Conservation (phyloP, 192 early-diverging fungal genomes). For the Mortierella hygrophila region DNA sequence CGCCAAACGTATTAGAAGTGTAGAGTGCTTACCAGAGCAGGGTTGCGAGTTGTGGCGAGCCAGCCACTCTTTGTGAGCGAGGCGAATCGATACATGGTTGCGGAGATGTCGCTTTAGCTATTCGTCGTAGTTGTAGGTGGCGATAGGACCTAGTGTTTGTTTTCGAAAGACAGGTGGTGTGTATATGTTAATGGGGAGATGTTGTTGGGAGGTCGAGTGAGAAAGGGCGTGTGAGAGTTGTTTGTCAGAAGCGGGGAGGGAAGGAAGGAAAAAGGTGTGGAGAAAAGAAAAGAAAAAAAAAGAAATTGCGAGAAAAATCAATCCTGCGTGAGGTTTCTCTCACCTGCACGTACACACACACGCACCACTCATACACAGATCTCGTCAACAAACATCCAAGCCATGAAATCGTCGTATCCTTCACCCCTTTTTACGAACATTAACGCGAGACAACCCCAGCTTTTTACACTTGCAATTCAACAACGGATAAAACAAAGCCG, state of each 20-base stretch:
- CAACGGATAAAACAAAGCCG: neutral
- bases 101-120: neutral
- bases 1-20: neutral
- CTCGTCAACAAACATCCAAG: neutral
- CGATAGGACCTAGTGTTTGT: too few relatives aligned
- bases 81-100: slow-evolving; percentile 47
- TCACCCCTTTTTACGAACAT: neutral
- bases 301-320: slow-evolving; percentile 4
- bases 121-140: neutral
- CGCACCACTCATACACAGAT: neutral
- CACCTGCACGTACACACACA: neutral
- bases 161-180: neutral
- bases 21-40: slow-evolving; percentile 28
- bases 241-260: neutral
- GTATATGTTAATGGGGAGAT: neutral
- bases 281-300: neutral
- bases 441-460: neutral
- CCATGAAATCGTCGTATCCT: neutral
- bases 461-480: neutral
- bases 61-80: slow-evolving; percentile 31
- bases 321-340: neutral
- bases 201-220: neutral
- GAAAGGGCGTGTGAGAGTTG: neutral
- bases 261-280: neutral
- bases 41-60: slow-evolving; percentile 16